Conservation (phyloP, 2,329 filamentous ascomycete genomes). For the Arthrobotrys entomopaga region DNA sequence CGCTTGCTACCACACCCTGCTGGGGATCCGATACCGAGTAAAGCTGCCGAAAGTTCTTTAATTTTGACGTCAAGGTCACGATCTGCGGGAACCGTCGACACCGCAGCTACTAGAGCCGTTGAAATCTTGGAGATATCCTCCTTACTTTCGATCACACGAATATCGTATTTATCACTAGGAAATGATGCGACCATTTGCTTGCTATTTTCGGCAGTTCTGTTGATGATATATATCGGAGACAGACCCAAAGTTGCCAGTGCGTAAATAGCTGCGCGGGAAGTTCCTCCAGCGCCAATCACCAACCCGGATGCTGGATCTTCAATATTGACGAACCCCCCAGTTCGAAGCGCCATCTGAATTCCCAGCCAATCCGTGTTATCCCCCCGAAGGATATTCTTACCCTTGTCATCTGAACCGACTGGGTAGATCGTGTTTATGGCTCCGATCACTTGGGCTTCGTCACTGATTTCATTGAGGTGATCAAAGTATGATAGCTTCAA, state of each 20-base stretch:
- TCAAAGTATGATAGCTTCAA: slow-evolving; percentile 89
- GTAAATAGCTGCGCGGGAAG: slow-evolving; percentile 88
- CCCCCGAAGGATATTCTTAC: slow-evolving; percentile 72
- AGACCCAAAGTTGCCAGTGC: slow-evolving; percentile 85
- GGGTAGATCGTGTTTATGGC: slow-evolving; percentile 94
- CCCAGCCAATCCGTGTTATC: slow-evolving; percentile 97
- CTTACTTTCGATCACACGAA: slow-evolving; percentile 68
- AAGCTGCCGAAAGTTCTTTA: slow-evolving; percentile 70
- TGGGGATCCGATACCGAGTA: slow-evolving; percentile 64
- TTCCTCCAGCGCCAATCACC: slow-evolving; percentile 91
- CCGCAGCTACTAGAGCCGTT: slow-evolving; percentile 68
- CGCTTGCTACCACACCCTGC: slow-evolving; percentile 62
- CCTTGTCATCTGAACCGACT: slow-evolving; percentile 61
- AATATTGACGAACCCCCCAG: slow-evolving; percentile 70
- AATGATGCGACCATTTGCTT: slow-evolving; percentile 76
- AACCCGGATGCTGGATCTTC: slow-evolving; percentile 70
- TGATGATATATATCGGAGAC: slow-evolving; percentile 85
- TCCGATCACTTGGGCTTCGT: slow-evolving; percentile 82
- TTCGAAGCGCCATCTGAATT: slow-evolving; percentile 81
- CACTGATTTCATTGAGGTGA: slow-evolving; percentile 80
- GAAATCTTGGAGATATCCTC: slow-evolving; percentile 67
- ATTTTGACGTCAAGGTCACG: slow-evolving; percentile 79
- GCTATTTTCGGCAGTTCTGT: slow-evolving; percentile 77
- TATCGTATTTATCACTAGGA: slow-evolving; percentile 75
- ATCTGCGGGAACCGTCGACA: slow-evolving; percentile 91